These are phyloP conservation scores for Alternaria burnsii DNA, from an alignment of 2,329 filamentous ascomycete species.

Conservation along the genomic window DNA sequence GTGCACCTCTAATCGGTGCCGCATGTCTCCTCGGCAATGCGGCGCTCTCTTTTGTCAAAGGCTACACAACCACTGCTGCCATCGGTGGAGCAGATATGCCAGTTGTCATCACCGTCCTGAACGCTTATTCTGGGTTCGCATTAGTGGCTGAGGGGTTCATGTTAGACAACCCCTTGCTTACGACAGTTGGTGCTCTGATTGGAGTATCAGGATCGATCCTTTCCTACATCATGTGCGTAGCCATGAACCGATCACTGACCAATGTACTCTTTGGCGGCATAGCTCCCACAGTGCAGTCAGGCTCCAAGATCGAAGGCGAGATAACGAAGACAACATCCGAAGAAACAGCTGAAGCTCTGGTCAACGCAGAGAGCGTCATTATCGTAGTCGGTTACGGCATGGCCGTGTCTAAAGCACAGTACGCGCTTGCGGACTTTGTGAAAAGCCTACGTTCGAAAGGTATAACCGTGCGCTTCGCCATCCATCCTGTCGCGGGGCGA, in stretches of 20 bases:
- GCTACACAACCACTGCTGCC: constrained; percentile 85
- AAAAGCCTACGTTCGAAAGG: constrained; percentile 75
- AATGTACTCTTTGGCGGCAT: constrained; percentile 91
- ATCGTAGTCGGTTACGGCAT: constrained; percentile 93
- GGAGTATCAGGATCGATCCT: constrained; percentile 89
- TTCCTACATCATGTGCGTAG: constrained; percentile 73
- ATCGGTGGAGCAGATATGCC: constrained; percentile 96
- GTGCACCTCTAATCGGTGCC: constrained; percentile 79
- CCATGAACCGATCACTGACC: constrained; percentile 89
- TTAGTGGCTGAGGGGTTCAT: constrained; percentile 91
- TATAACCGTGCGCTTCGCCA: constrained; percentile 85
- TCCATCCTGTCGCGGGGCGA: constrained; percentile 87
- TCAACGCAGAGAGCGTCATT: constrained; percentile 83
- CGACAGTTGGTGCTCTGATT: constrained; percentile 85
- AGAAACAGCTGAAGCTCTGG: constrained; percentile 78
- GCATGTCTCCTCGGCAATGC: constrained; percentile 80
- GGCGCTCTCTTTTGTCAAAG: constrained; percentile 81
- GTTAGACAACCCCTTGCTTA: constrained; percentile 86
- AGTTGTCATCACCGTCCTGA: constrained; percentile 88
- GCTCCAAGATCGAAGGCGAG: constrained; percentile 80
- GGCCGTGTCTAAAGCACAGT: constrained; percentile 93
- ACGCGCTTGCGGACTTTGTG: constrained; percentile 86
- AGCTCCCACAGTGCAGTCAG: constrained; percentile 66
- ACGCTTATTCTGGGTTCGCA: constrained; percentile 90
- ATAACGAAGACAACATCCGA: constrained; percentile 82